A percentile compares a stretch with the other conserved stretches of the same genome.
These are phyloP conservation scores for Endoconidiophora polonica DNA, from an alignment of 2,329 filamentous ascomycete genomes.

Conservation along the genomic window DNA sequence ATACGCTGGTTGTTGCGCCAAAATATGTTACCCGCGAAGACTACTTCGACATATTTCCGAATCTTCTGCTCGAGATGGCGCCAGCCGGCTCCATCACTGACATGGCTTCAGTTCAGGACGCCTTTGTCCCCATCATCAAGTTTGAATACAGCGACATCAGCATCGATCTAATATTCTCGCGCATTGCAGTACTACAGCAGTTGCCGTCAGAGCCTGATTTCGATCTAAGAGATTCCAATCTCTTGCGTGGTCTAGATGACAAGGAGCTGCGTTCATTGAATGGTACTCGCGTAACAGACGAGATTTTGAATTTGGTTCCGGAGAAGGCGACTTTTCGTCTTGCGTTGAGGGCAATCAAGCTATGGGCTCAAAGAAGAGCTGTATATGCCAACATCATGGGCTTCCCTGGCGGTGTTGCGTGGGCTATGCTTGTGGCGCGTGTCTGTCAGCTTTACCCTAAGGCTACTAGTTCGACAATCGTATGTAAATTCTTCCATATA, in stretches of 20 bases:
- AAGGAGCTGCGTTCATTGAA: conserved; percentile 79
- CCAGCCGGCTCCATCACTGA: conserved; percentile 67
- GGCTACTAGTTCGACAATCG: conserved; percentile 72
- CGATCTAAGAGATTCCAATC: conserved; percentile 63
- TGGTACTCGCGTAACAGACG: conserved; percentile 83
- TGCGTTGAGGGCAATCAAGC: conserved; percentile 79
- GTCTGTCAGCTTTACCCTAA: conserved; percentile 94
- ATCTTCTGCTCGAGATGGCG: conserved; percentile 58
- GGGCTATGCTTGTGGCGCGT: conserved; percentile 92
- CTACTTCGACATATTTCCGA: conserved; percentile 83
- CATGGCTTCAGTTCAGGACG: conserved; percentile 70
- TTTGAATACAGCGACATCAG: conserved; percentile 81
- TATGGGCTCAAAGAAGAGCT: conserved; percentile 85
- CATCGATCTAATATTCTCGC: conserved; percentile 84
- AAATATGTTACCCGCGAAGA: conserved; percentile 78
- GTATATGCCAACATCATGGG: conserved; percentile 95
- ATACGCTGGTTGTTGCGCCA: conserved; percentile 82
- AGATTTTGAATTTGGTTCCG: conserved; percentile 77
- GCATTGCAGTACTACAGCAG: conserved; percentile 52
- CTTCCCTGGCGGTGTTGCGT: conserved; percentile 90
- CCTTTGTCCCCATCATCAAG: conserved; percentile 94
- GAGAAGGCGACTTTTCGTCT: conserved; percentile 79
- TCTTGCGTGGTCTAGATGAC: conserved; percentile 75
- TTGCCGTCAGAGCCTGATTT: conserved; percentile 52
- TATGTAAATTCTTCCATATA: conserved; percentile 87